phyloP scores from a whole-genome alignment of 2,329 filamentous ascomycete genomes.

The Passalora sequoiae region DNA sequence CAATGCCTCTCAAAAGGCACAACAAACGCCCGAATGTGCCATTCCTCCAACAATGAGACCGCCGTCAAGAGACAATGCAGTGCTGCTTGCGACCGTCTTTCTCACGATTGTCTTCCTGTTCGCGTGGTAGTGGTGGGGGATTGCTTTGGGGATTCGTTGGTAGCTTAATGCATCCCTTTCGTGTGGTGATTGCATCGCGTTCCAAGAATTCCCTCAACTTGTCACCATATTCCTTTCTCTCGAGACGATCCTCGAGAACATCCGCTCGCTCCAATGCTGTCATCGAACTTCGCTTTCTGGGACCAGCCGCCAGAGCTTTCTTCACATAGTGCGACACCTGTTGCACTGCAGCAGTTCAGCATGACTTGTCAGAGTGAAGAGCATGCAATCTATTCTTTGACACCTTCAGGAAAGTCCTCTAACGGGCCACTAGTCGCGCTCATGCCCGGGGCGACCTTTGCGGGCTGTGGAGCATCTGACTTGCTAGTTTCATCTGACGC shows the following conservation, averaged over 20 bases:
- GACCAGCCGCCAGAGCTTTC: no score
- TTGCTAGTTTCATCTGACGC: not conserved
- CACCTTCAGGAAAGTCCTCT: slow-evolving; percentile 18
- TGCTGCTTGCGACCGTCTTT: no score
- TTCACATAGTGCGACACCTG: no score
- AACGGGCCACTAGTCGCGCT: slow-evolving; percentile 24
- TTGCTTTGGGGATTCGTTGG: no score
- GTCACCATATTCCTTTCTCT: no score
- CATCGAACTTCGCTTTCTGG: no score
- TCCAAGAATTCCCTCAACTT: no score
- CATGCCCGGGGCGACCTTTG: slow-evolving; percentile 15
- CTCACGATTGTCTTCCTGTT: no score
- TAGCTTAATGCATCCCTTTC: no score
- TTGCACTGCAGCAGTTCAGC: slow-evolving; percentile 7
- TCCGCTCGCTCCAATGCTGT: no score
- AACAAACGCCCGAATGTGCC: not conserved
- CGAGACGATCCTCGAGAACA: not conserved
- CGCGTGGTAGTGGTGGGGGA: no score
- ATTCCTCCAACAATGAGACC: not conserved
- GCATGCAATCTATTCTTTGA: slow-evolving; percentile 1
- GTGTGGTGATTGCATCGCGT: no score
- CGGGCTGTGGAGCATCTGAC: not conserved
- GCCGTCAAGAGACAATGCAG: not conserved
- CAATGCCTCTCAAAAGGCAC: not conserved
- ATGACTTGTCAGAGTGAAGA: not conserved